These are phyloP conservation scores for Hydnum rufescens DNA, from an alignment of 768 basidiomycete genomes.

Conservation along the genomic window DNA sequence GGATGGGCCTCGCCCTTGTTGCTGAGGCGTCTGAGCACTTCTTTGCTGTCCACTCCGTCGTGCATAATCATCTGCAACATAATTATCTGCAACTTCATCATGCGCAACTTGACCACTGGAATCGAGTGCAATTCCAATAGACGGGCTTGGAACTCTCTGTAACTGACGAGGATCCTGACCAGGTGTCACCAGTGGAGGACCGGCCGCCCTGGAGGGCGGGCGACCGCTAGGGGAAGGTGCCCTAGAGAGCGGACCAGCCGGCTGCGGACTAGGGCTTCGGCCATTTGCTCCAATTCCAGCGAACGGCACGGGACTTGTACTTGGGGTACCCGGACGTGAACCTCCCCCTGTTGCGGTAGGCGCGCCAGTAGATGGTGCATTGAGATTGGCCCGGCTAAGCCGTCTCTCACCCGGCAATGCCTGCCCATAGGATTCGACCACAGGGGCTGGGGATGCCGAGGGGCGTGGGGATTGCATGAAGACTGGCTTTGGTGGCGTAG, in stretches of 20 bases:
- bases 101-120: constrained; percentile 60
- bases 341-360: constrained; percentile 27
- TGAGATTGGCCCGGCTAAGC: constrained; percentile 13
- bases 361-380: constrained; percentile 12
- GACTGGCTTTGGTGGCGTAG: constrained; percentile 37
- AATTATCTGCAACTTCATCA: constrained; percentile 51
- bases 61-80: too few species aligned
- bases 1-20: too few species aligned
- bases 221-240: constrained; percentile 13
- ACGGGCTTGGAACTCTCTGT: constrained; percentile 43
- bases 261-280: constrained; percentile 23
- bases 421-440: constrained; percentile 59
- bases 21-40: constrained; percentile 1
- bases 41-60: constrained; percentile 8
- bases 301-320: constrained; percentile 23
- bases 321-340: constrained; percentile 22
- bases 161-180: constrained; percentile 10
- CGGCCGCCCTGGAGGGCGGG: constrained; percentile 12
- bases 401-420: constrained; percentile 61
- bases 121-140: constrained; percentile 68
- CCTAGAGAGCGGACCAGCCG: constrained; percentile 24
- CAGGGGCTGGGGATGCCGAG: constrained; percentile 27
- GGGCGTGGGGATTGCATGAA: constrained; percentile 48
- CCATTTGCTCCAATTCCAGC: constrained; percentile 69
- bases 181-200: constrained; percentile 17